These are phyloP conservation scores for Vigna radiata DNA, from an alignment of 306 rosid genomes.

Conservation along the genomic window DNA sequence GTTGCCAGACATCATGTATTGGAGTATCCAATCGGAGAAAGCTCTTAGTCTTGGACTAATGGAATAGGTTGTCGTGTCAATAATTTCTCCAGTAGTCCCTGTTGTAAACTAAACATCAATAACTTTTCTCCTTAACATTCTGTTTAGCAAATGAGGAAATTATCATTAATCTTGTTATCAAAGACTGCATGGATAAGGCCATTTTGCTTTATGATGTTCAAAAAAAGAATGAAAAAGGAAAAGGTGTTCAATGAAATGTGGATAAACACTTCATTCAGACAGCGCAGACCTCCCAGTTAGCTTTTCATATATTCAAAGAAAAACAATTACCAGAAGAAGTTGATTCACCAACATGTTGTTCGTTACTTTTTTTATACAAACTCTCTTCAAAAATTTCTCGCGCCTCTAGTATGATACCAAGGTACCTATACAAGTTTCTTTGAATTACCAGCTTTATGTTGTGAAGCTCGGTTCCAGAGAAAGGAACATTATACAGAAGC, in stretches of 20 bases:
- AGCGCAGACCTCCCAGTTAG: background rate
- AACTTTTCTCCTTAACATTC: conserved; percentile 6
- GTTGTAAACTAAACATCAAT: conserved; percentile 38
- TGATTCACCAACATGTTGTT: conserved; percentile 46
- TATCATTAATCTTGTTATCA: background rate
- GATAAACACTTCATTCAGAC: background rate
- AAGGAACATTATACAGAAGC: conserved; percentile 62
- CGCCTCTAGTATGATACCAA: conserved; percentile 67
- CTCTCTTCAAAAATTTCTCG: conserved; percentile 71
- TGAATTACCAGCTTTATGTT: conserved; percentile 68
- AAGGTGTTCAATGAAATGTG: background rate
- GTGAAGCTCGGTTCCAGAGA: conserved; percentile 66
- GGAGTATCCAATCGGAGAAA: conserved; percentile 75
- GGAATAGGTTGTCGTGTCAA: conserved; percentile 55
- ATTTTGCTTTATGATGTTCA: background rate
- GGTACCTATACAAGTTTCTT: conserved; percentile 63
- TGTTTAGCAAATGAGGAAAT: background rate
- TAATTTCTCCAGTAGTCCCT: conserved; percentile 48
- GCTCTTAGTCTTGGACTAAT: conserved; percentile 58
- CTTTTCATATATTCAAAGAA: background rate
- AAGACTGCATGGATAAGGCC: background rate
- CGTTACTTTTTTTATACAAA: conserved; percentile 48
- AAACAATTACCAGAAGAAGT: conserved; percentile 63
- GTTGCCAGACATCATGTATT: conserved; percentile 59
- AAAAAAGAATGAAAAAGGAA: background rate